phyloP scores from a whole-genome alignment of 2,329 filamentous ascomycete genomes.

The Pseudopyricularia cyperi region DNA sequence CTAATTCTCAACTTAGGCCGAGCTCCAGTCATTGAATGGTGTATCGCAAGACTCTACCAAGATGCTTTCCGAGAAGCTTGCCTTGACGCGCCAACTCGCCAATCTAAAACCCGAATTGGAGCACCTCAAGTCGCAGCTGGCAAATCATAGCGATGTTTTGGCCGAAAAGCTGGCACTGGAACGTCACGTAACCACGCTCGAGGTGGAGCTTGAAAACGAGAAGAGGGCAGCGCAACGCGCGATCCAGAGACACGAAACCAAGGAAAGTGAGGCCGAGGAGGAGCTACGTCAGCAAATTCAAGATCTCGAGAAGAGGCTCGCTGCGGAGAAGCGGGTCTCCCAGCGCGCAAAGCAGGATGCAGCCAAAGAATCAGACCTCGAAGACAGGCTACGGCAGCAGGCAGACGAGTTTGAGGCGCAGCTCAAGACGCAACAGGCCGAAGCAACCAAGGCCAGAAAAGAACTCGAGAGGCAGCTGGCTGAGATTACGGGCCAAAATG shows the following conservation, averaged over 20 bases:
- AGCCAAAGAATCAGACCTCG: slow-evolving; percentile 19
- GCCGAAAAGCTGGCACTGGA: slow-evolving; percentile 71
- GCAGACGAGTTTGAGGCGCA: slow-evolving; percentile 10
- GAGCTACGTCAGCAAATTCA: slow-evolving; percentile 16
- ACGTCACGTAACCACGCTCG: slow-evolving; percentile 61
- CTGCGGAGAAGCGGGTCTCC: slow-evolving; percentile 12
- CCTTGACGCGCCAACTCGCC: slow-evolving; percentile 36
- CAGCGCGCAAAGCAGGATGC: slow-evolving; percentile 9
- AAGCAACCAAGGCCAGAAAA: slow-evolving; percentile 14
- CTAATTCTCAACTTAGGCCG: slow-evolving; percentile 35
- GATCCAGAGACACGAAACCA: slow-evolving; percentile 18
- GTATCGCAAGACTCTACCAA: slow-evolving; percentile 59
- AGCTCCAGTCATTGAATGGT: slow-evolving; percentile 55
- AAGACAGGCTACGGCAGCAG: slow-evolving; percentile 22
- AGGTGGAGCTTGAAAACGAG: slow-evolving; percentile 74
- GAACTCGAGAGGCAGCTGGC: slow-evolving; percentile 39
- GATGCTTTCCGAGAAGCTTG: slow-evolving; percentile 45
- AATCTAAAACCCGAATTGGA: slow-evolving; percentile 42
- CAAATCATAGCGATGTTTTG: slow-evolving; percentile 53
- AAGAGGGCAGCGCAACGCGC: slow-evolving; percentile 54
- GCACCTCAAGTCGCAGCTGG: slow-evolving; percentile 39
- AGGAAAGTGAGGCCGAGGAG: slow-evolving; percentile 18
- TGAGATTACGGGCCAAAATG: slow-evolving; percentile 48
- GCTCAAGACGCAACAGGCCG: slow-evolving; percentile 13
- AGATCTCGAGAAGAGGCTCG: slow-evolving; percentile 27